phyloP scores from a whole-genome alignment of 176 grass and related monocot species.

The Triticum monococcum region DNA sequence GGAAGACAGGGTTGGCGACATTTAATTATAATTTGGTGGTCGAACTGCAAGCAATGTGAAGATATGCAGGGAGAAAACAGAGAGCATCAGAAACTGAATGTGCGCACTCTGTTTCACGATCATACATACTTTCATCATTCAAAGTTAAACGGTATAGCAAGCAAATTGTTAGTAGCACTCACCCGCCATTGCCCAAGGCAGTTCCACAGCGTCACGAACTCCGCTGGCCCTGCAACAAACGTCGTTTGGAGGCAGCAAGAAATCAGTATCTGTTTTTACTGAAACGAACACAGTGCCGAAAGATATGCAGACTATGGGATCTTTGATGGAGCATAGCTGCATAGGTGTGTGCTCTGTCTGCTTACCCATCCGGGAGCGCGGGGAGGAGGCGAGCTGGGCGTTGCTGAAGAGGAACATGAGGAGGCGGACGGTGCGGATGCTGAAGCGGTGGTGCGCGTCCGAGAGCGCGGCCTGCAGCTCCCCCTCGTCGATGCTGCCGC shows the following conservation, averaged over 20 bases:
- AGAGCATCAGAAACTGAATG: background rate
- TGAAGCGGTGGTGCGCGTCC: conserved; percentile 54
- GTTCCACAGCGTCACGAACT: conserved; percentile 79
- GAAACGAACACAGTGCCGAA: background rate
- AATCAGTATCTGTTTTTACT: background rate
- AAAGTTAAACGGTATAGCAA: background rate
- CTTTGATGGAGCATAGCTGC: background rate
- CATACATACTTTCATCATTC: background rate
- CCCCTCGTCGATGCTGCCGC: conserved; percentile 71
- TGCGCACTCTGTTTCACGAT: background rate
- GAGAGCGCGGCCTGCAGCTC: conserved; percentile 87
- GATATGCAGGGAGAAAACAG: background rate
- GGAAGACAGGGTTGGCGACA: background rate
- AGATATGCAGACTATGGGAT: background rate
- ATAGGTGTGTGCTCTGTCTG: too few species aligned
- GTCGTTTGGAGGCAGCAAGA: background rate
- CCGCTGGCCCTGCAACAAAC: conserved; percentile 57
- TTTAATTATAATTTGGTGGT: background rate
- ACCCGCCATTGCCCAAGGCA: conserved; percentile 94
- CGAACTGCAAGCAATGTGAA: background rate
- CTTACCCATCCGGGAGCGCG: conserved; percentile 47
- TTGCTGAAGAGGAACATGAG: conserved; percentile 77
- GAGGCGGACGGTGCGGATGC: conserved; percentile 72
- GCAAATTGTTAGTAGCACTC: background rate
- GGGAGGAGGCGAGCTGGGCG: conserved; percentile 17